Evolutionary conservation across 768 basidiomycete species (phyloP), one percentile per base, ranked within the genome.

Genomic region (Russula foetens): DNA sequence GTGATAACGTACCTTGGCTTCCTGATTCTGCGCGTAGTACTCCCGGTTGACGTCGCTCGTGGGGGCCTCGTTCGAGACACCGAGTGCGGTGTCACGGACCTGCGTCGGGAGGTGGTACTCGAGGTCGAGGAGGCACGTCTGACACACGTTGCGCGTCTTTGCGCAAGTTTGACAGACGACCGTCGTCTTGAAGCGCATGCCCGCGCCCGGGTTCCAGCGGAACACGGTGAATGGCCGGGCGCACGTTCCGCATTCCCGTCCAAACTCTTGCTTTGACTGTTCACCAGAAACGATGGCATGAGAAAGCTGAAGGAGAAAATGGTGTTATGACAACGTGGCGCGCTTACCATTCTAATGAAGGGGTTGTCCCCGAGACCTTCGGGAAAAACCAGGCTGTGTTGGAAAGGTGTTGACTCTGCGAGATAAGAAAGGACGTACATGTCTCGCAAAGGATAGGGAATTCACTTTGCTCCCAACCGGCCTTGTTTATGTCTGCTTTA

Each of bases 81-180:
- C 92, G 52, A 99, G 75, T 9, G 97, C 97, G 2, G 95, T 97
- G 71, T 99, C 97, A 54, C 97, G 81, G 11, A 98, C 94, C 79
- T 99, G 97, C 0, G 94, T 95, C 6, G 97, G 97, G 23, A 99
- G 76, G 28, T 92, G 91, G 67, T 94, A 99, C 71, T 98, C 95
- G 59, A 99, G 82, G 74, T 99, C 97, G 45, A 99, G 78, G 29
- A 99, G 78, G 72, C 97, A 99, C 2, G 95, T 98, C 76, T 98
- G 97, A 77, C 97, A 99, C 56, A 97, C 87, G 69, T 94, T 94
- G 77, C 91, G 91, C 66, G 92, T 84, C 75, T 98, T 98, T 51
- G 95, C 90, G 68, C 96, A 98, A 4, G 95, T 96, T 73, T 96
- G 95, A 74, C 94, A 97, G 62, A 98, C 85, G 62, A 97, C 93